A percentile compares a stretch with the other conserved stretches of the same genome.
Evolutionary conservation across 2,329 filamentous ascomycete genomes (phyloP).

Genomic region (Coleophoma eucalyptorum): DNA sequence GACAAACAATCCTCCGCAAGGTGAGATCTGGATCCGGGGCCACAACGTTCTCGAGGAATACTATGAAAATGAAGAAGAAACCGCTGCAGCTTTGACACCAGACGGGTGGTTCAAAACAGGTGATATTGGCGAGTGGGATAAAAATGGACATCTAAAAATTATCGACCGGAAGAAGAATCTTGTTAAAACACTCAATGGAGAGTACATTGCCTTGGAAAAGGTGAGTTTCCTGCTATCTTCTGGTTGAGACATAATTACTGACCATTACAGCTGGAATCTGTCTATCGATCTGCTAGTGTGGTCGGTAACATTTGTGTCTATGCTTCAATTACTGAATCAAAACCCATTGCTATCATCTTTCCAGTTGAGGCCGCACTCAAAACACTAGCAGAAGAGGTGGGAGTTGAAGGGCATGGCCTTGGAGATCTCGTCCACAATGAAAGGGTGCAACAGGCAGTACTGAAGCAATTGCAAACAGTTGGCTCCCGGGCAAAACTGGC

Average conservation of each 20-base stretch:
- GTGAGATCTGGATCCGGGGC: conserved; percentile 87
- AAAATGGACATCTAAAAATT: conserved; percentile 67
- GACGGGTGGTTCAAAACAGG: conserved; percentile 89
- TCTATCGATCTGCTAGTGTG: conserved; percentile 74
- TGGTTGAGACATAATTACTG: background rate
- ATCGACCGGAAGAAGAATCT: conserved; percentile 90
- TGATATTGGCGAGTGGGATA: conserved; percentile 76
- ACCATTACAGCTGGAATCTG: conserved; percentile 64
- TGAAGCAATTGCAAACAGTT: conserved; percentile 62
- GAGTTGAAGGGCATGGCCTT: conserved; percentile 54
- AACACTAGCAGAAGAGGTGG: conserved; percentile 52
- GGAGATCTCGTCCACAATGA: conserved; percentile 54
- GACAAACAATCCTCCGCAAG: conserved; percentile 64
- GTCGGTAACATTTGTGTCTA: conserved; percentile 86
- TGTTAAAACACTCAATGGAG: conserved; percentile 90
- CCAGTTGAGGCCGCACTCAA: conserved; percentile 59
- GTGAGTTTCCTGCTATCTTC: conserved; percentile 16
- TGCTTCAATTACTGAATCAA: conserved; percentile 67
- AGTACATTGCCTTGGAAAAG: conserved; percentile 96
- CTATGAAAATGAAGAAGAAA: conserved; percentile 81
- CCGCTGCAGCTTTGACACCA: conserved; percentile 62
- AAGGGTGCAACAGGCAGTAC: conserved; percentile 56
- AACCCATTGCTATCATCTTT: conserved; percentile 77
- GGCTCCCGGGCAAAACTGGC: conserved; percentile 63
- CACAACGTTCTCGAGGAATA: conserved; percentile 70